Percentiles rank a stretch among this genome's conserved stretches.
Conservation (phyloP, 768 basidiomycete genomes). For the Naganishia antarctica region DNA sequence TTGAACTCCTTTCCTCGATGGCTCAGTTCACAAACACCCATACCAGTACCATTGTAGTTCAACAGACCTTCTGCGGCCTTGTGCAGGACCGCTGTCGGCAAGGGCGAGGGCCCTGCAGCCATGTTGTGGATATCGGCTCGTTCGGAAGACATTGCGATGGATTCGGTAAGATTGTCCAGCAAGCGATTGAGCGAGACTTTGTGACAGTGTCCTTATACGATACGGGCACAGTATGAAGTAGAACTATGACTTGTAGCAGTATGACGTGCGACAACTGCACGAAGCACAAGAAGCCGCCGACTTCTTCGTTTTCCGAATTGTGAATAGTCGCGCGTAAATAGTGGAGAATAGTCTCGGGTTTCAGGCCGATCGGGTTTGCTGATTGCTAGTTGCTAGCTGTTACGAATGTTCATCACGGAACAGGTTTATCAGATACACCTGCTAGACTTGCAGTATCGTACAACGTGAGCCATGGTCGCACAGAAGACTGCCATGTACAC, state of each 20-base stretch:
- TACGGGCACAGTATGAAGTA: neutral
- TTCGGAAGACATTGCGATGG: conserved; percentile 16
- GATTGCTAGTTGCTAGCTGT: too few species aligned
- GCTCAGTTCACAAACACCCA: conserved; percentile 92
- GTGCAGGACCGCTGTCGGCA: conserved; percentile 78
- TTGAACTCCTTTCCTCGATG: conserved; percentile 89
- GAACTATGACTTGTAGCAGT: neutral
- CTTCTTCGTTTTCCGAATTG: too few species aligned
- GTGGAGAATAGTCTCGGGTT: conserved; percentile 20
- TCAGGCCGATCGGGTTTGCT: too few species aligned
- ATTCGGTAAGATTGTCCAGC: too few species aligned
- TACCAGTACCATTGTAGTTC: conserved; percentile 83
- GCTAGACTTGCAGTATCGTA: too few species aligned
- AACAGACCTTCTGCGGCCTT: conserved; percentile 79
- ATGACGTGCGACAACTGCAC: conserved; percentile 22
- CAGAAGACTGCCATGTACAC: conserved; percentile 12
- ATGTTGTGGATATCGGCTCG: conserved; percentile 68
- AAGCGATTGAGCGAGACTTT: too few species aligned
- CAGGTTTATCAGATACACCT: too few species aligned
- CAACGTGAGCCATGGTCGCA: conserved; percentile 1
- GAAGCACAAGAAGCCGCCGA: too few species aligned
- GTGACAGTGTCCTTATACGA: conserved; percentile 4
- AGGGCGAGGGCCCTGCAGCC: conserved; percentile 86
- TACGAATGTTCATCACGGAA: too few species aligned
- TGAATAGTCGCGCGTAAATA: neutral